Base-by-base conservation (phyloP, 805 yeast species). In the Nematodospora valgi region DNA sequence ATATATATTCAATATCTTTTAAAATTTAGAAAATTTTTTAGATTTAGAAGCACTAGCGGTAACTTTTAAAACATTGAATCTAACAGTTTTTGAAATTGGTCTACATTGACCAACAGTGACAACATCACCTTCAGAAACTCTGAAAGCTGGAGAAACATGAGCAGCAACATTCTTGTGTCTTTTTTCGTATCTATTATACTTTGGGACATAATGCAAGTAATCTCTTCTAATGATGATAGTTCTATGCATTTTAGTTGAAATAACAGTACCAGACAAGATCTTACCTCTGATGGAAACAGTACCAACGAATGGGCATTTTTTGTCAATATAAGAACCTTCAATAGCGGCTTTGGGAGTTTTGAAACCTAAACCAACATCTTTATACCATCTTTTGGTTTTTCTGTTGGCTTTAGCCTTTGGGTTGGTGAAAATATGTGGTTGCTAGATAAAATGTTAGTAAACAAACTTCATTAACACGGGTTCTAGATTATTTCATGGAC, bases 221-320 rank as follows among this genome's bases (percentile, higher is more conserved):
- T 93, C 98, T 80, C 99, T 91, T 84, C 98, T 89, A 80, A 93
- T 86, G 72, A 93, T 84, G 78, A 93, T 85, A 64, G 99, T 93
- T 82, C 99, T 93, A 94, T 93, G 98, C 98, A 93, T 93, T 82
- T 93, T 93, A 82, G 98, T 89, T 65, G 98, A 93, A 58, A 93
- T 96, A 76, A 93, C 99, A 68, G 95, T 86, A 77, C 99, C 99
- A 59, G 96, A 83, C 72, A 93, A 84, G 71, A 93, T 93, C 80
- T 86, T 89, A 80, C 99, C 99, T 80, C 99, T 88, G 85, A 93
- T 93, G 57, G 98, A 89, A 59, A 93, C 82, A 57, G 72, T 74
- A 75, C 98, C 98, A 59, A 80, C 85, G 80, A 93, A 93, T 72
- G 99, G 99, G 79, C 99, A 93, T 80, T 93, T 93, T 88, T 93